Evolutionary conservation across 2,329 filamentous ascomycete species (phyloP).

Genomic region (Phymatotrichopsis omnivora): DNA sequence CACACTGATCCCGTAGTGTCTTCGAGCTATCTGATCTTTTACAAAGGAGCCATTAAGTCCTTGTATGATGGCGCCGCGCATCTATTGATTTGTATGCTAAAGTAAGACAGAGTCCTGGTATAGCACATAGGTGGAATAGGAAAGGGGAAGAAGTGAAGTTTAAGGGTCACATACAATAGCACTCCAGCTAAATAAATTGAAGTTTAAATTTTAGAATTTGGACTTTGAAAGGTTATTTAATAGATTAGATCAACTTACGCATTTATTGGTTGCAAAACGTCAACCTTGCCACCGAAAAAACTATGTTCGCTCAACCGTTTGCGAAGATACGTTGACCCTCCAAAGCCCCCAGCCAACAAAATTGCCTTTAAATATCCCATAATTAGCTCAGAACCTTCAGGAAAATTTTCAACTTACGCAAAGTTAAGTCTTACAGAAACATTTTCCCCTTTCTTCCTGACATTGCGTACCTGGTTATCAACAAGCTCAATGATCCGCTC

Average conservation of each 20-base stretch:
- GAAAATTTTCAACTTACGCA: no score
- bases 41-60: conserved; percentile 16
- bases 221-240: no score
- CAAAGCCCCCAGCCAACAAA: conserved; percentile 23
- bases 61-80: conserved; percentile 10
- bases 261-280: conserved; percentile 14
- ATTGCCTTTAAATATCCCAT: neutral
- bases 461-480: conserved; percentile 9
- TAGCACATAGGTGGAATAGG: no score
- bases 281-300: neutral
- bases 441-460: neutral
- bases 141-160: no score
- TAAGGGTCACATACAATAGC: no score
- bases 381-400: neutral
- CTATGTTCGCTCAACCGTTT: conserved; percentile 37
- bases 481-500: conserved; percentile 56
- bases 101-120: conserved; percentile 14
- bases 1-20: conserved; percentile 14
- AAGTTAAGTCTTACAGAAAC: conserved; percentile 22
- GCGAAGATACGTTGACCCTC: conserved; percentile 22
- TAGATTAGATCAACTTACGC: no score
- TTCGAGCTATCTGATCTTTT: conserved; percentile 11
- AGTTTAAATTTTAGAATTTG: neutral
- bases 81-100: neutral
- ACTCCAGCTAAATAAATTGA: no score